Conservation (phyloP, 352 stramenopile species). For the Globisporangium paroecandrum region DNA sequence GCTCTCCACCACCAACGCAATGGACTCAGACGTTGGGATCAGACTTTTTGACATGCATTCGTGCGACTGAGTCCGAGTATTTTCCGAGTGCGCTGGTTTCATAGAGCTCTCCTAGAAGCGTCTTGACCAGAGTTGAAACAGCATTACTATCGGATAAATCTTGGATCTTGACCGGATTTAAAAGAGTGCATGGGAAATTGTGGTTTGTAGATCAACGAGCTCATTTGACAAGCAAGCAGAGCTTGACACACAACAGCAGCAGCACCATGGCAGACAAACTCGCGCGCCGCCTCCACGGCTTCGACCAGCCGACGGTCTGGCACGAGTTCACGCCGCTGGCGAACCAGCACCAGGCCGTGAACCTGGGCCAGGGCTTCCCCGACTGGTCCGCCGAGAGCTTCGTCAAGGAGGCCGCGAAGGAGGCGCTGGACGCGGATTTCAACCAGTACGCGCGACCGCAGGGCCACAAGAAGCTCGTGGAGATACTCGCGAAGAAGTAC, state of each 20-base stretch:
- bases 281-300: slow-evolving; percentile 57
- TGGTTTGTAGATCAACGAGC: background rate
- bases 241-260: background rate
- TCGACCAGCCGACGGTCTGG: slow-evolving; percentile 80
- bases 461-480: slow-evolving; percentile 79
- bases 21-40: background rate
- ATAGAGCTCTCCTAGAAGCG: too few species aligned
- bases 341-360: slow-evolving; percentile 85
- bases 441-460: slow-evolving; percentile 94
- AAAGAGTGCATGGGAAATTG: too few species aligned
- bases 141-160: too few species aligned
- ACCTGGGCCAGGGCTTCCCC: slow-evolving; percentile 93
- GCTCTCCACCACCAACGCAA: slow-evolving; percentile 9
- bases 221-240: background rate
- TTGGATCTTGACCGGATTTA: too few species aligned
- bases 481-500: slow-evolving; percentile 90
- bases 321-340: slow-evolving; percentile 89
- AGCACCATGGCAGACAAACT: slow-evolving; percentile 57
- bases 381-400: slow-evolving; percentile 94
- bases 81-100: too few species aligned
- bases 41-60: too few species aligned
- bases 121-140: too few species aligned
- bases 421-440: slow-evolving; percentile 89
- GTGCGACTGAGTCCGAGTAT: background rate
- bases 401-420: slow-evolving; percentile 91